A percentile compares a stretch with the other conserved stretches of the same genome.
phyloP scores from a whole-genome alignment of 352 stramenopile genomes.

The Globisporangium takayamanum region DNA sequence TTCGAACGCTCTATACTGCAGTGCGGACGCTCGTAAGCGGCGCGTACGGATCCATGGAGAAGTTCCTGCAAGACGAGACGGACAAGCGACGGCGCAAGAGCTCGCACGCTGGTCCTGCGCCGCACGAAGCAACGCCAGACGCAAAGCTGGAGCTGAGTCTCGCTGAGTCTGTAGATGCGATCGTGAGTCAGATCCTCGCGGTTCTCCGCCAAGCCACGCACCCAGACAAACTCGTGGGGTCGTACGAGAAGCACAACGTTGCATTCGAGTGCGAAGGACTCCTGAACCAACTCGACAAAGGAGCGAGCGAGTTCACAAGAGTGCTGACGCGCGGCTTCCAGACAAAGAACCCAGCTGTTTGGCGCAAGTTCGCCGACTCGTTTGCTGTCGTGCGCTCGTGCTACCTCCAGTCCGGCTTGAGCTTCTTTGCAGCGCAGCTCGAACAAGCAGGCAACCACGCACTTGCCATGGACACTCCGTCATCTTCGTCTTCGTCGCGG shows the following conservation, averaged over 20 bases:
- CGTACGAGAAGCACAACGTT: constrained; percentile 17
- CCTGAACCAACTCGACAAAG: constrained; percentile 13
- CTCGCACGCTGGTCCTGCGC: too few relatives aligned
- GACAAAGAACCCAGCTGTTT: neutral
- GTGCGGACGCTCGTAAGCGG: neutral
- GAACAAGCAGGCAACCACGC: neutral
- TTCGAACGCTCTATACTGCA: neutral
- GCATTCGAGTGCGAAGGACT: constrained; percentile 13
- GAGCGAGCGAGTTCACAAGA: neutral
- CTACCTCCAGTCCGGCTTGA: neutral
- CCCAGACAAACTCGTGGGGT: constrained; percentile 17
- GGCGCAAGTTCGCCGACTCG: neutral
- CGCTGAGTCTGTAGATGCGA: neutral
- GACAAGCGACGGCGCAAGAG: too few relatives aligned
- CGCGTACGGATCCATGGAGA: too few relatives aligned
- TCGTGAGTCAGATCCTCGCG: constrained; percentile 3
- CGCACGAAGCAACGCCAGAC: neutral
- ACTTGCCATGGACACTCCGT: neutral
- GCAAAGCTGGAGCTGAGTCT: neutral
- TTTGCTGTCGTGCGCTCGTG: constrained; percentile 1
- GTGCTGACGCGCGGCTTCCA: neutral
- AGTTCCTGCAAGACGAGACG: too few relatives aligned
- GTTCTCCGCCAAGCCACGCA: constrained; percentile 15
- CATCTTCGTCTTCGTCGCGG: neutral
- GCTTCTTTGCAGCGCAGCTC: neutral